Percentiles rank a stretch among this genome's conserved stretches.
These are phyloP conservation scores for Schrenkiella parvula DNA, from an alignment of 345 rosid genomes.

Conservation along the genomic window DNA sequence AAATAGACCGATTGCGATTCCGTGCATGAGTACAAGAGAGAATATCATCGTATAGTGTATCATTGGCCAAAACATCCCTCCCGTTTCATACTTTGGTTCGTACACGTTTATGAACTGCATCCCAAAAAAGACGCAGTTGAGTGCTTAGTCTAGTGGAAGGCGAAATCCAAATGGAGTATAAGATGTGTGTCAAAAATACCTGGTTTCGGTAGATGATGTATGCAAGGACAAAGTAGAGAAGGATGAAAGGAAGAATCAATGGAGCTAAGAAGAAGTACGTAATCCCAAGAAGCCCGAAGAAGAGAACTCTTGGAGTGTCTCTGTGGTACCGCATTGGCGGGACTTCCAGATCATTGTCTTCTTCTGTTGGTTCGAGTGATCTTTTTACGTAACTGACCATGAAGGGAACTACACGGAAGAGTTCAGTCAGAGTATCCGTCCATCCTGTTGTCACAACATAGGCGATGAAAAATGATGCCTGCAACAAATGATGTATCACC, in stretches of 20 bases:
- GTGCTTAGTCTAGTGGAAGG: background rate
- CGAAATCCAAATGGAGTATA: background rate
- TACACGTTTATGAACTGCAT: conserved; percentile 88
- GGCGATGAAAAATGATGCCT: conserved; percentile 92
- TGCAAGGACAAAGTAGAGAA: conserved; percentile 77
- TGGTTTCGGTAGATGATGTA: conserved; percentile 81
- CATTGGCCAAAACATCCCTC: conserved; percentile 94
- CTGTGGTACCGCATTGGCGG: conserved; percentile 76
- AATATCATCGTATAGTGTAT: conserved; percentile 88
- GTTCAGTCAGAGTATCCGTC: conserved; percentile 84
- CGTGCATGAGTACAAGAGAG: conserved; percentile 88
- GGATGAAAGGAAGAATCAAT: conserved; percentile 83
- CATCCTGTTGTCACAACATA: conserved; percentile 97
- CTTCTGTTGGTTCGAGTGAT: conserved; percentile 45
- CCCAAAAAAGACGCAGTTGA: conserved; percentile 1
- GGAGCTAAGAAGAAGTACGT: conserved; percentile 95
- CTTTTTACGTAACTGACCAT: conserved; percentile 46
- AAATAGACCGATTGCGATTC: conserved; percentile 81
- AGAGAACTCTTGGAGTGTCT: conserved; percentile 81
- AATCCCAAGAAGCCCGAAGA: conserved; percentile 86
- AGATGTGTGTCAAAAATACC: conserved; percentile 45
- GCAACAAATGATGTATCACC: conserved; percentile 33
- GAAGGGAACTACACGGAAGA: conserved; percentile 75
- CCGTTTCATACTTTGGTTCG: conserved; percentile 80
- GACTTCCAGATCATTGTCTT: conserved; percentile 56